Percentiles rank a stretch among this genome's conserved stretches.
These are phyloP conservation scores for Cryptosporidium viatorum DNA, from an alignment of 169 alveolate species.

Conservation along the genomic window DNA sequence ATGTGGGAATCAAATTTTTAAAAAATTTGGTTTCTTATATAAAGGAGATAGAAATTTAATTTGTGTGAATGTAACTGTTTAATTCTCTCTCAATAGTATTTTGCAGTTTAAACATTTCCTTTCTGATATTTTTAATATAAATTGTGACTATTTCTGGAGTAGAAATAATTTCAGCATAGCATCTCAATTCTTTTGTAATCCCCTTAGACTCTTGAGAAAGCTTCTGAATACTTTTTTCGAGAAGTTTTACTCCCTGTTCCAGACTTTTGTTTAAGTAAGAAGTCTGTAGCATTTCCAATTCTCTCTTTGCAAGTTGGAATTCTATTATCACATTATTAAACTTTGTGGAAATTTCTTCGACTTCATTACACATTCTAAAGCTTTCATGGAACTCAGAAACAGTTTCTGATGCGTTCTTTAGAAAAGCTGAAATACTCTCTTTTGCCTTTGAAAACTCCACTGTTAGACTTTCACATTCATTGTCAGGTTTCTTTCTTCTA, in stretches of 20 bases:
- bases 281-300: background rate
- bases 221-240: background rate
- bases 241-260: slow-evolving; percentile 11
- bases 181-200: slow-evolving; percentile 9
- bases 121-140: background rate
- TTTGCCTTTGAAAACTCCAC: slow-evolving; percentile 27
- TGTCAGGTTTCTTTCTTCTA: slow-evolving; percentile 58
- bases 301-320: slow-evolving; percentile 5
- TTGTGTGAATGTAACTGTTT: background rate
- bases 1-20: background rate
- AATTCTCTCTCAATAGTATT: slow-evolving; percentile 52
- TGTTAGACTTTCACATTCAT: slow-evolving; percentile 28
- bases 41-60: background rate
- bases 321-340: background rate
- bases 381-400: slow-evolving; percentile 3
- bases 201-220: slow-evolving; percentile 39
- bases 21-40: background rate
- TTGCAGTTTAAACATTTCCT: slow-evolving; percentile 7
- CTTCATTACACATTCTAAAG: slow-evolving; percentile 5
- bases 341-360: slow-evolving; percentile 18
- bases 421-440: background rate
- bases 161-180: slow-evolving; percentile 13
- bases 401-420: slow-evolving; percentile 1
- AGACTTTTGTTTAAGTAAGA: slow-evolving; percentile 1
- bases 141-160: background rate